Evolutionary conservation across 805 yeast species (phyloP).

Genomic region (Zygosaccharomyces bailii): DNA sequence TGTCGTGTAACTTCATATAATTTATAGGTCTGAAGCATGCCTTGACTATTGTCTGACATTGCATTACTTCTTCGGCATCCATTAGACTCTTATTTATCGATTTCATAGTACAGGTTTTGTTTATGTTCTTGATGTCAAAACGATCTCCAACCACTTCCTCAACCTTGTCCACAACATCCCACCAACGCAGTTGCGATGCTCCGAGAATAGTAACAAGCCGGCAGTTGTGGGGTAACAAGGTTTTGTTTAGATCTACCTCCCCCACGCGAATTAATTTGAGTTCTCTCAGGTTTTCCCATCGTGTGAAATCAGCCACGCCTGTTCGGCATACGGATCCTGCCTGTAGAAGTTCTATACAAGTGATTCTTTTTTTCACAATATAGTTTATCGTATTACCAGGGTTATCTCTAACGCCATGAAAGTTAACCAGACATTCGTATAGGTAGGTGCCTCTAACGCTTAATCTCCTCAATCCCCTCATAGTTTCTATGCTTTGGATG

Average conservation of each 20-base stretch:
- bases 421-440: conserved; percentile 28
- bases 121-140: conserved; percentile 1
- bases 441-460: conserved; percentile 21
- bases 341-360: conserved; percentile 18
- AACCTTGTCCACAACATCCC: conserved; percentile 21
- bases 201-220: conserved; percentile 18
- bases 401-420: conserved; percentile 32
- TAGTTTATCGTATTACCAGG: conserved; percentile 30
- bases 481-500: conserved; percentile 19
- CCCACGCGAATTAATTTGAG: conserved; percentile 19
- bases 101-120: conserved; percentile 1
- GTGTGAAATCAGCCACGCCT: conserved; percentile 27
- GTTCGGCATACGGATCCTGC: conserved; percentile 13
- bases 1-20: conserved; percentile 16
- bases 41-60: conserved; percentile 9
- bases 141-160: conserved; percentile 1
- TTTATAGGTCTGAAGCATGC: conserved; percentile 15
- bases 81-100: conserved; percentile 7
- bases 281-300: conserved; percentile 30
- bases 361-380: conserved; percentile 22
- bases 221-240: conserved; percentile 27
- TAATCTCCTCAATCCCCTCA: conserved; percentile 24
- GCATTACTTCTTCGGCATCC: conserved; percentile 7
- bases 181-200: conserved; percentile 24
- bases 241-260: conserved; percentile 25